These are phyloP conservation scores for Entamoeba invadens DNA, from an alignment of 208 protist genomes.

Conservation along the genomic window DNA sequence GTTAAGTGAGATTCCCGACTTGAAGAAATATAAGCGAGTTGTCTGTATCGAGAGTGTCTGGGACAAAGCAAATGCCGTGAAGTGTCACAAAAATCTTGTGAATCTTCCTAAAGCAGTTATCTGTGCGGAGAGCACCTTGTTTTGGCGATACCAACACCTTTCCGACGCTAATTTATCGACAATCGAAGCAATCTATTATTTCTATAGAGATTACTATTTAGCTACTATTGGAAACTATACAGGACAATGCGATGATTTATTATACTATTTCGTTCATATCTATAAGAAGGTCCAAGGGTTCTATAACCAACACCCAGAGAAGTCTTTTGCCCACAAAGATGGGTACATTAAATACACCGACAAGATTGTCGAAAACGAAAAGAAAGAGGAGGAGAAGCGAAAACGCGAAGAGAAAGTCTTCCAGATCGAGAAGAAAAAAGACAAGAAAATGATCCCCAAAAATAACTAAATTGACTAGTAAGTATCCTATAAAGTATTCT, in stretches of 20 bases:
- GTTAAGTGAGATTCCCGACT: background rate
- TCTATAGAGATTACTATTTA: constrained; percentile 12
- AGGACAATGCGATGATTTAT: constrained; percentile 8
- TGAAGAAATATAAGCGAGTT: constrained; percentile 6
- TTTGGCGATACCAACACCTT: constrained; percentile 23
- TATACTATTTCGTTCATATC: constrained; percentile 1
- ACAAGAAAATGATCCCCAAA: background rate
- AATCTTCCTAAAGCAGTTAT: constrained; percentile 13
- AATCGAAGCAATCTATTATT: constrained; percentile 31
- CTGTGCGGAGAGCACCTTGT: constrained; percentile 5
- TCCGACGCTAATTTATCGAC: constrained; percentile 8
- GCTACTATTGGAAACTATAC: constrained; percentile 15
- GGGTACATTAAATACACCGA: constrained; percentile 11
- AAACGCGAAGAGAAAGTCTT: background rate
- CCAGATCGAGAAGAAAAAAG: background rate
- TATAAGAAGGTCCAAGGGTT: constrained; percentile 3
- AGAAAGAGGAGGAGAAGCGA: background rate
- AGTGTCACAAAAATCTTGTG: background rate
- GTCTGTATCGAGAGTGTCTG: constrained; percentile 24
- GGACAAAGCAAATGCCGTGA: constrained; percentile 8
- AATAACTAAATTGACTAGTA: no score
- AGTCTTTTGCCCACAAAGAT: background rate
- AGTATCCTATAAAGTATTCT: no score
- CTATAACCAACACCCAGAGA: background rate
- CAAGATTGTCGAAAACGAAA: background rate